Evolutionary conservation across 495 filamentous ascomycete genomes (phyloP), one percentile per base, ranked within the genome.

Genomic region (Penicillium malachiteum): DNA sequence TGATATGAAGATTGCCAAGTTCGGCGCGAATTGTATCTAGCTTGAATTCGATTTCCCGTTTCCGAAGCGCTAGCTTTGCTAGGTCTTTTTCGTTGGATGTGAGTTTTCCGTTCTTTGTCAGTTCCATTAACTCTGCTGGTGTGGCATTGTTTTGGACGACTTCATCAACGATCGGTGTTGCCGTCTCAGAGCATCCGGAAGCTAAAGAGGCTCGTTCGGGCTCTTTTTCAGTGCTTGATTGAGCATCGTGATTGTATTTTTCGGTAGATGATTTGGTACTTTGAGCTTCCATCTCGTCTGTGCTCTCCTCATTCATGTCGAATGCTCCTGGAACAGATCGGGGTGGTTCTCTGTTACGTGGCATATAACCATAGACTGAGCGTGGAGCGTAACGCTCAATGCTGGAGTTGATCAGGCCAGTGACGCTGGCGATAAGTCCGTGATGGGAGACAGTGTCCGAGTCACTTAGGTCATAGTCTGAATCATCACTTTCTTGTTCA

Each of bases 41-140:
- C 60, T 91, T 90, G 38, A 85, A 82, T 17, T 91, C 83, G 3
- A 90, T 75, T 52, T 87, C 85, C 38, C 78, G 78, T 55, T 87
- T 87, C 54, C 86, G 84, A 7, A 86, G 77, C 11, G 89, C 80
- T 1, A 96, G 81, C 57, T 92, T 94, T 38, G 75, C 71, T 3
- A 96, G 78, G 9, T 94, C 89, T 56, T 86, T 88, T 33, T 92
- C 85, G 55, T 90, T 77, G 39, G 78, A 77, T 0, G 74, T 70
- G n/a, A 70, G 58, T 34, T 71, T 76, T 59, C 69, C 62, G 9
- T 65, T 66, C 48, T 71, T 69, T 41, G 62, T 63, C 43, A 63
- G 61, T 58, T 67, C 51, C 45, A 69, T 67, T 21, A 66, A 46
- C 17, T 70, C 64, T n/a, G 48, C 48, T 8, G 54, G 63, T 0